A percentile compares a stretch with the other conserved stretches of the same genome.
These are phyloP conservation scores for Periconia digitata DNA, from an alignment of 2,329 filamentous ascomycete species.

Conservation along the genomic window DNA sequence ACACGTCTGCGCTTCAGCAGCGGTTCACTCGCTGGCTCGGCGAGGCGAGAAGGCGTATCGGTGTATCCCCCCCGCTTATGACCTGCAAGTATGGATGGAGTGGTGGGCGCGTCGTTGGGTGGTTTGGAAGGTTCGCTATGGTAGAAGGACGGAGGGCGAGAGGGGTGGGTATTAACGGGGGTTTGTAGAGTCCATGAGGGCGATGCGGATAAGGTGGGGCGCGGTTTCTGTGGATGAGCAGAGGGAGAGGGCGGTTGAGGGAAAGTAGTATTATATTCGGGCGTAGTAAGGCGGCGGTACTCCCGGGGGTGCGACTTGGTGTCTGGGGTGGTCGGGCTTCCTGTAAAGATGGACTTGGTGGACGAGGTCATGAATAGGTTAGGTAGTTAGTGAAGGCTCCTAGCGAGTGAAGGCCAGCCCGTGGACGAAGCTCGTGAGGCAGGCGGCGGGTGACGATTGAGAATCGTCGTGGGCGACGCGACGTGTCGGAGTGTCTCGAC, in stretches of 20 bases:
- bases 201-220: constrained; percentile 3
- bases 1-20: constrained; percentile 36
- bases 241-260: constrained; percentile 14
- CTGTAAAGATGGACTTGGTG: constrained; percentile 41
- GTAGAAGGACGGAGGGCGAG: neutral
- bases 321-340: constrained; percentile 19
- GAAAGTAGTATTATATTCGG: constrained; percentile 20
- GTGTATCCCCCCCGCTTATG: constrained; percentile 20
- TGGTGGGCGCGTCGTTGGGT: constrained; percentile 8
- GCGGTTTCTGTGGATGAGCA: constrained; percentile 4
- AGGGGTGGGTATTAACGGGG: constrained; percentile 10
- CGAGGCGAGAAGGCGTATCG: constrained; percentile 3
- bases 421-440: neutral
- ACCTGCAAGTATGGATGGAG: constrained; percentile 22
- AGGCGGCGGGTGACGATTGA: neutral
- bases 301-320: constrained; percentile 9
- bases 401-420: neutral
- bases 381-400: neutral
- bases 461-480: neutral
- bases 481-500: neutral
- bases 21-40: constrained; percentile 29
- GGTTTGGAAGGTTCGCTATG: neutral
- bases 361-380: constrained; percentile 28
- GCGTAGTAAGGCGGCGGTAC: constrained; percentile 17
- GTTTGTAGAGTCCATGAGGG: constrained; percentile 19